Evolutionary conservation across 345 rosid genomes (phyloP), one percentile per base, ranked within the genome.

Genomic region (Geranium brycei): DNA sequence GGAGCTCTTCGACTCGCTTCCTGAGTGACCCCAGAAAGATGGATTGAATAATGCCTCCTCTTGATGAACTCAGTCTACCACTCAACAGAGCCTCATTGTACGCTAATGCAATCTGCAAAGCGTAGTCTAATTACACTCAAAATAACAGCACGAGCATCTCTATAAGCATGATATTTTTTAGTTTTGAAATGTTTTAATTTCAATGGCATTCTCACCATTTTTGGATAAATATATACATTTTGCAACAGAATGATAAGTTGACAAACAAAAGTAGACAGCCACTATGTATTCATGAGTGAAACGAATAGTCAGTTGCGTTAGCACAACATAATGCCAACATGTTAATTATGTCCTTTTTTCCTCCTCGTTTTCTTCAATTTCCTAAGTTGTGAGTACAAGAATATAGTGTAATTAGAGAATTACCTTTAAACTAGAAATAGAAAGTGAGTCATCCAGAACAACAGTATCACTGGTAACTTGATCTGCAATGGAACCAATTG

Each of bases 401-500:
- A n/a, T 17, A 59, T 23, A 32, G 40, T 62, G 62, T 19, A 15
- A 51, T 8, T 58, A 53, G 19, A 61, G 69, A 58, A 32, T 16
- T 79, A 93, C 99, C 96, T 90, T 90, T 68, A 93, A 77, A 80
- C 80, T 88, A 61, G 88, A 88, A 81, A 93, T 79, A 19, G 80
- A 73, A 53, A 90, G 87, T 13, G 96, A 80, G 66, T 90, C 91
- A 41, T 76, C 32, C 30, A 80, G 66, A 53, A 61, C 71, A 69
- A 72, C 41, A 59, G 69, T 69, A 62, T 77, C 78, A 66, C 73
- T 73, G 61, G 63, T 72, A 32, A 86, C 81, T 61, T 87, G 87
- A 73, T 90, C 85, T 58, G 85, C 84, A 79, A 93, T 79, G n/a
- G 83, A 82, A 30, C 75, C 80, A 67, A 93, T 76, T 38, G 85